Evolutionary conservation across 257 asterid species (phyloP), one percentile per base, ranked within the genome.

Genomic region (Solanum arcanum): DNA sequence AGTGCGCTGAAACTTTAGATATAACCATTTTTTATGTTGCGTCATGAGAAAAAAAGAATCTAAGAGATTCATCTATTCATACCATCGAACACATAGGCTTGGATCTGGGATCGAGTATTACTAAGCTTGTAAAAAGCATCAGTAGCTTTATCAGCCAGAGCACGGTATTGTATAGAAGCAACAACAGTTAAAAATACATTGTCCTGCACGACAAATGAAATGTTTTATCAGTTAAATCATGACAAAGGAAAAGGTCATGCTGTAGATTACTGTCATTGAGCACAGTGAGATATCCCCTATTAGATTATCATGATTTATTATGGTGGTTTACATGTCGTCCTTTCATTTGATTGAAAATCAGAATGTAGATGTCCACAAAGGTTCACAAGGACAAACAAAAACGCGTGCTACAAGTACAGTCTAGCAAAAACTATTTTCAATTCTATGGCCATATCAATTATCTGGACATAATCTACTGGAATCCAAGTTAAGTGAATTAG

Each of bases 11-110:
- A 81, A 35, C 29, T 78, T 27, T 15, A 78, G 25, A 27, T 27
- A 15, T 1, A 15, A 15, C 31, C 66, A 29, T 23, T 9, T 78
- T 27, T 78, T 78, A 78, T 46, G 6, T 78, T 3, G 23, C 6
- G 47, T 18, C 37, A 60, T 70, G 60, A 64, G 70, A 52, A 39
- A 77, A 29, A 15, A 64, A 82, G 35, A 72, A 76, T 60, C 76
- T 60, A 49, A 35, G 69, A 31, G 69, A 81, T 49, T 21, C 49
- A 7, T 29, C 41, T 25, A 82, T 10, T 13, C 94, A 35, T 93
- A 94, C 98, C 98, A 89, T 95, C 97, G 49, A 95, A 95, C 62
- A 95, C 98, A 84, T 94, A 94, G 59, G 97, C 95, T 89, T 94
- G 98, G 90, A 95, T 95, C 93, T 95, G 97, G 86, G 83, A 90